Base-by-base conservation (phyloP, 2,329 filamentous ascomycete species). In the Fusarium guadeloupense region DNA sequence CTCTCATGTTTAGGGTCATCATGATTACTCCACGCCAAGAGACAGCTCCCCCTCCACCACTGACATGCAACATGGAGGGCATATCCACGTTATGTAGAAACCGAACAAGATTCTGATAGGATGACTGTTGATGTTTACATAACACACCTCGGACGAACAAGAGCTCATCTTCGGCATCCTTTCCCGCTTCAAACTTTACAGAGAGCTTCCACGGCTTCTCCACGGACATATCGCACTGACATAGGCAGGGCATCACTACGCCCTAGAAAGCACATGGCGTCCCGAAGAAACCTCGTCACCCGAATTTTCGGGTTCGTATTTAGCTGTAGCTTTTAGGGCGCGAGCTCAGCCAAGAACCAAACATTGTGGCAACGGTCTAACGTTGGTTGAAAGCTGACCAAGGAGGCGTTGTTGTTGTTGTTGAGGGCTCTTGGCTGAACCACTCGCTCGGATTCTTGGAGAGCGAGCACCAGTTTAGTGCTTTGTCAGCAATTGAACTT, bases 11-110 rank as follows among this genome's bases (percentile, higher is more conserved):
- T 40, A 2, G 45, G 19, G n/a, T 33, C 40, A 62, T 65, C 57
- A 47, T 62, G 43, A 62, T 64, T 62, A 62, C 41, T 46, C 33
- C 42, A n/a, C 41, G 59, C 59, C 44, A 55, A 59, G 54, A 49
- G 25, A 54, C 37, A 25, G 21, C 34, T 35, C 30, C 20, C 49
- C 60, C 35, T 39, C 56, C 38, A 39, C 42, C 14, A 34, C 35
- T 44, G 56, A 59, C 49, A 61, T 12, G 21, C 20, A 25, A 25
- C 21, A 16, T 40, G 33, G 38, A 50, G 47, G 46, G 55, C 31
- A 33, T 16, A 16, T 16, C 31, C 34, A 19, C 17, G 17, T 31
- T 31, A 3, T 14, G n/a, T 43, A 16, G 8, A 17, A 33, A 23
- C 12, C 12, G n/a, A 19, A 35, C 9, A n/a, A 14, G 26, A 16